Conservation (phyloP, 768 basidiomycete genomes). For the Pleurotus sapidus region DNA sequence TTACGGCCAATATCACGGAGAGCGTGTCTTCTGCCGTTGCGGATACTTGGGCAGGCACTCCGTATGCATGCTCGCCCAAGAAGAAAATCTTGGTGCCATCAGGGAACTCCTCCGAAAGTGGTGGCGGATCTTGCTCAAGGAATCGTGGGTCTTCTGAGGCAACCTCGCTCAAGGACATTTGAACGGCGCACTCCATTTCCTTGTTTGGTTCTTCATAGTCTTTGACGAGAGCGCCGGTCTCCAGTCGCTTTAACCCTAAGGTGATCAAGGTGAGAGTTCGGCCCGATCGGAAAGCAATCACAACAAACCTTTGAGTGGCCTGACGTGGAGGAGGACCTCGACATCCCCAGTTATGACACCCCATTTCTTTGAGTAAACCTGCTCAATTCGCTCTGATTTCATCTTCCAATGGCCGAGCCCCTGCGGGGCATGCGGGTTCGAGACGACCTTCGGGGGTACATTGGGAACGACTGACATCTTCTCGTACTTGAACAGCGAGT, state of each 20-base stretch:
- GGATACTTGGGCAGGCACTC: constrained; percentile 90
- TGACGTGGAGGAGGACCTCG: constrained; percentile 82
- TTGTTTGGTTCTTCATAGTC: constrained; percentile 86
- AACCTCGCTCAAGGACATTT: constrained; percentile 80
- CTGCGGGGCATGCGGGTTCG: constrained; percentile 70
- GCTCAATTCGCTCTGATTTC: constrained; percentile 80
- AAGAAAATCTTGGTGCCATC: constrained; percentile 92
- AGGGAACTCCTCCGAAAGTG: constrained; percentile 87
- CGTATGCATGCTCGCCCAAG: constrained; percentile 92
- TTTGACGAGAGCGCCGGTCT: constrained; percentile 89
- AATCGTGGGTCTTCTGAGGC: constrained; percentile 87
- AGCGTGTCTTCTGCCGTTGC: constrained; percentile 66
- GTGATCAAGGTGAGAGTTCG: neutral
- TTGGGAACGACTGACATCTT: constrained; percentile 53
- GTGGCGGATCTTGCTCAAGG: constrained; percentile 77
- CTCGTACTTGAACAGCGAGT: constrained; percentile 85
- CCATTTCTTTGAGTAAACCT: constrained; percentile 82
- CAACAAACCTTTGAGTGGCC: constrained; percentile 79
- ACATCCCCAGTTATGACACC: constrained; percentile 84
- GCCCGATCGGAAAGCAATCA: neutral
- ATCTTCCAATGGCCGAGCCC: constrained; percentile 74
- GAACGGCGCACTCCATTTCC: constrained; percentile 83
- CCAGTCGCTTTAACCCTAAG: constrained; percentile 79
- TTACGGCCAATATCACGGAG: constrained; percentile 85
- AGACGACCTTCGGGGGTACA: constrained; percentile 51